phyloP scores from a whole-genome alignment of 1,139 yeast genomes.

The Saccharomyces hybrid region DNA sequence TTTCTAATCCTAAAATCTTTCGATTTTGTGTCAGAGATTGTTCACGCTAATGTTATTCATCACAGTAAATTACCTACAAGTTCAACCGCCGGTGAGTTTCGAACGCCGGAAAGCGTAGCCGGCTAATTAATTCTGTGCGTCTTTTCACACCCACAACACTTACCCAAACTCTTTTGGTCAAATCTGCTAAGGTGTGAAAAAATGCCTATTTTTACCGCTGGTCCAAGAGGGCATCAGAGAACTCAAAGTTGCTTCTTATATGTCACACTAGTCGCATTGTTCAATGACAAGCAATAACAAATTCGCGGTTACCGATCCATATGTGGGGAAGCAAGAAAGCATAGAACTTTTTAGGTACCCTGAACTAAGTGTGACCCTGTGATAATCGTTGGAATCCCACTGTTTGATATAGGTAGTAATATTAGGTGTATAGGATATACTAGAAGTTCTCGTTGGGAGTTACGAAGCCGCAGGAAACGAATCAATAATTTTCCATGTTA shows the following conservation, averaged over 20 bases:
- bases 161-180: neutral
- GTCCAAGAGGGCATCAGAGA: neutral
- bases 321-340: too few relatives aligned
- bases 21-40: constrained; percentile 32
- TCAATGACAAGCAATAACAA: too few relatives aligned
- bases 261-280: neutral
- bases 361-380: too few relatives aligned
- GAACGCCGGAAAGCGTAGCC: neutral
- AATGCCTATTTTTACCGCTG: neutral
- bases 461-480: too few relatives aligned
- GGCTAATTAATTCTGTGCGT: too few relatives aligned
- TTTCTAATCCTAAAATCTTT: constrained; percentile 29
- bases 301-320: too few relatives aligned
- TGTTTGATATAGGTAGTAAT: too few relatives aligned
- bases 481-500: too few relatives aligned
- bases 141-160: neutral
- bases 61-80: constrained; percentile 11
- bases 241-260: neutral
- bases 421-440: too few relatives aligned
- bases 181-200: neutral
- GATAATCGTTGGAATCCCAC: too few relatives aligned
- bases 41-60: constrained; percentile 34
- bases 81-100: neutral
- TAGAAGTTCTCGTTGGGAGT: too few relatives aligned
- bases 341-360: too few relatives aligned